phyloP scores from a whole-genome alignment of 192 early-diverging fungal genomes.

The Mortierella claussenii region DNA sequence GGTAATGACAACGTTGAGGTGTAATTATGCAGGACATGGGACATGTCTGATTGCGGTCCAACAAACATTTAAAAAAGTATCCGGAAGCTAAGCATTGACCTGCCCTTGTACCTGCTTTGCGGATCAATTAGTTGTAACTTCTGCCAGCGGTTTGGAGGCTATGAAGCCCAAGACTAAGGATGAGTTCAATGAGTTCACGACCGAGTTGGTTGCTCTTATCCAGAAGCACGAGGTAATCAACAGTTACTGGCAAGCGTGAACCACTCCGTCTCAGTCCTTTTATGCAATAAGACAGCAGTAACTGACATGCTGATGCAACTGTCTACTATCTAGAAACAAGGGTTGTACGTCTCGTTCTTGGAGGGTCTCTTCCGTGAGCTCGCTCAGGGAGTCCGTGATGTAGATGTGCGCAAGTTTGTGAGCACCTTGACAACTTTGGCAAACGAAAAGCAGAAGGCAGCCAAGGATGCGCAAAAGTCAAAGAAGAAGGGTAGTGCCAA shows the following conservation, averaged over 20 bases:
- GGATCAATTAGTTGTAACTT: conserved; percentile 24
- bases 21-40: background rate
- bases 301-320: background rate
- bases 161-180: conserved; percentile 73
- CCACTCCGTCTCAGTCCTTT: background rate
- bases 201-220: conserved; percentile 70
- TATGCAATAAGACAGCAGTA: background rate
- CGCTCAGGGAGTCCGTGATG: conserved; percentile 55
- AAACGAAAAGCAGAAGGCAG: conserved; percentile 78
- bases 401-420: conserved; percentile 59
- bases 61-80: too few species aligned
- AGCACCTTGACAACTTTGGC: conserved; percentile 72
- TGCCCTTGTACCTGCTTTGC: too few species aligned
- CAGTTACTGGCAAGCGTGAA: background rate
- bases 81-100: too few species aligned
- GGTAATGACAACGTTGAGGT: conserved; percentile 24
- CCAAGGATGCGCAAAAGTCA: conserved; percentile 69
- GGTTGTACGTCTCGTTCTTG: conserved; percentile 66
- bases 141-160: conserved; percentile 49
- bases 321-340: conserved; percentile 49
- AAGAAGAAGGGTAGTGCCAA: conserved; percentile 72
- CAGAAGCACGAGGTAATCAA: conserved; percentile 60
- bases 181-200: conserved; percentile 73
- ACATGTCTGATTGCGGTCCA: background rate
- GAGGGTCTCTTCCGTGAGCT: conserved; percentile 75